Conservation (phyloP, 257 asterid species). For the Leonotis leonurus region DNA sequence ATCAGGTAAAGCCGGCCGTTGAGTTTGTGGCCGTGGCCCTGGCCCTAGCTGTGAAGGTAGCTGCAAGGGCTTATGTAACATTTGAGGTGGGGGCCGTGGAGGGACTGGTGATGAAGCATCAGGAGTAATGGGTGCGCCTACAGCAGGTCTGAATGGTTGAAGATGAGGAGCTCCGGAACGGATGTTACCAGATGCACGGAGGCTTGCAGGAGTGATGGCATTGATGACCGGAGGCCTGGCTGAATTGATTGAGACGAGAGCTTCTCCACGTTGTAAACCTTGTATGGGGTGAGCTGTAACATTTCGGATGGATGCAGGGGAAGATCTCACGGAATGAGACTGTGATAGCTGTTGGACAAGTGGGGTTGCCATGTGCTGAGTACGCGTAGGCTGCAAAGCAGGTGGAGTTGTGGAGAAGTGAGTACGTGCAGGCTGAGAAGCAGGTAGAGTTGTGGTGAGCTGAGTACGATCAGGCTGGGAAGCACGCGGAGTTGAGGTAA, state of each 20-base stretch:
- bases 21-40: neutral
- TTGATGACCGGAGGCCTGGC: slow-evolving; percentile 56
- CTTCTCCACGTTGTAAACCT: slow-evolving; percentile 27
- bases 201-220: slow-evolving; percentile 42
- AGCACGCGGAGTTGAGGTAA: slow-evolving; percentile 7
- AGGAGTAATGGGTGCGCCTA: neutral
- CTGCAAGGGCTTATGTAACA: slow-evolving; percentile 15
- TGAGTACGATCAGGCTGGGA: slow-evolving; percentile 11
- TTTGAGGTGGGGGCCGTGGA: too few species aligned
- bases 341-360: slow-evolving; percentile 6
- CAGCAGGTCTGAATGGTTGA: slow-evolving; percentile 47
- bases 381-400: slow-evolving; percentile 6
- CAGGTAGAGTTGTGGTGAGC: slow-evolving; percentile 13
- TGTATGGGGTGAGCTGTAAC: slow-evolving; percentile 25
- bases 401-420: too few species aligned
- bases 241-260: slow-evolving; percentile 30
- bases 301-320: slow-evolving; percentile 25
- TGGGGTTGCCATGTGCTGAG: too few species aligned
- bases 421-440: too few species aligned
- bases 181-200: slow-evolving; percentile 37
- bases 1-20: neutral
- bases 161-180: slow-evolving; percentile 72
- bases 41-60: neutral
- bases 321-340: slow-evolving; percentile 13
- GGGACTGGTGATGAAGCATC: slow-evolving; percentile 15